Evolutionary conservation across 1,139 yeast genomes (phyloP).

Genomic region (Protomyces macrosporus): DNA sequence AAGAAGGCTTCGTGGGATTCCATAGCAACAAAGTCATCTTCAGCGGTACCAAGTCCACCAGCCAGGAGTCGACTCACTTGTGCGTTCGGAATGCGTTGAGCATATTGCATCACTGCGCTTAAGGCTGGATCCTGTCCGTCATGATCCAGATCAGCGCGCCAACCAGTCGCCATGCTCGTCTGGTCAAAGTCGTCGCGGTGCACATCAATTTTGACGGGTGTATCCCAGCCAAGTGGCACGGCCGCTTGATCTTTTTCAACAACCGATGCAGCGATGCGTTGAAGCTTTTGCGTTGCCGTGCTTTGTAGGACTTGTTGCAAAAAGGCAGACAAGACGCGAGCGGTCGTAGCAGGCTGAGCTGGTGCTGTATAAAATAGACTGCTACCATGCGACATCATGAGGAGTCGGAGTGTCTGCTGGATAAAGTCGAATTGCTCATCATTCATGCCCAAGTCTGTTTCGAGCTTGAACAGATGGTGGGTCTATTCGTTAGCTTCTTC

Average conservation of each 20-base stretch:
- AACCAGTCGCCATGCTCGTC: constrained; percentile 30
- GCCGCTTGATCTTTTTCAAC: constrained; percentile 42
- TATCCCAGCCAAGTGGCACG: constrained; percentile 46
- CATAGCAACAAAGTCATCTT: neutral
- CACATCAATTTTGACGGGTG: constrained; percentile 39
- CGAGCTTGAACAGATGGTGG: constrained; percentile 29
- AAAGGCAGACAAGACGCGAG: neutral
- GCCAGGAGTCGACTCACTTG: neutral
- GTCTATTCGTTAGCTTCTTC: constrained; percentile 20
- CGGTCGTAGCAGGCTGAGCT: neutral
- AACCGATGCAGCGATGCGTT: constrained; percentile 33
- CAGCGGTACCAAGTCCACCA: neutral
- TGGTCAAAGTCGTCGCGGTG: constrained; percentile 36
- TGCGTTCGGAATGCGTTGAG: neutral
- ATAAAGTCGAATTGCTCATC: constrained; percentile 42
- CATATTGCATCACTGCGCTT: neutral
- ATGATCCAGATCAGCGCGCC: constrained; percentile 27
- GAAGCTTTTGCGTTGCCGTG: constrained; percentile 23
- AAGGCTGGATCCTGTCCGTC: neutral
- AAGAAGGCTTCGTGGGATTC: neutral
- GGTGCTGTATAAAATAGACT: constrained; percentile 17
- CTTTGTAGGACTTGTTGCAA: constrained; percentile 1
- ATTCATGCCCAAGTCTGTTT: constrained; percentile 31
- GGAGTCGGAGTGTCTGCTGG: constrained; percentile 53
- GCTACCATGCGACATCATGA: constrained; percentile 46